Evolutionary conservation across 176 grass and related monocot species (phyloP).

Genomic region (Triticum timopheevii): DNA sequence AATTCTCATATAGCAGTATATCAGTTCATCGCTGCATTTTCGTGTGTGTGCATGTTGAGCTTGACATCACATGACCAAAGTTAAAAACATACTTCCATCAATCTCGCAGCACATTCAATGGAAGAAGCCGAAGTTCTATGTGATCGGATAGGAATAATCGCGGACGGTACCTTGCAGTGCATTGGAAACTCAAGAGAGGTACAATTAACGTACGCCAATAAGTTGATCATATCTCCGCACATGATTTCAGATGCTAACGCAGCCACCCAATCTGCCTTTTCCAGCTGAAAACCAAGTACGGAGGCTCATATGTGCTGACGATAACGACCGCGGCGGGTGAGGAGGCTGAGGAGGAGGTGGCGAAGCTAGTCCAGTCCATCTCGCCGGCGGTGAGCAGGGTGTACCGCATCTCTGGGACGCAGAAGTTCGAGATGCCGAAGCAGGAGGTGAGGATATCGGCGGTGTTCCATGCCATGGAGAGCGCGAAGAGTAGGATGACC

Average conservation of each 20-base stretch:
- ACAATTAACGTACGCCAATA: neutral
- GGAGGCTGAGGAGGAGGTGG: slow-evolving; percentile 30
- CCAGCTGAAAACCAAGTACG: slow-evolving; percentile 54
- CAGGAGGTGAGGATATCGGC: slow-evolving; percentile 31
- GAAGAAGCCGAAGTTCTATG: slow-evolving; percentile 69
- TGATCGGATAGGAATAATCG: slow-evolving; percentile 55
- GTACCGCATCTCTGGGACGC: slow-evolving; percentile 45
- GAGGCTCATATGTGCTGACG: slow-evolving; percentile 43
- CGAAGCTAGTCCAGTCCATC: slow-evolving; percentile 23
- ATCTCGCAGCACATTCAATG: slow-evolving; percentile 69
- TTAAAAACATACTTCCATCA: neutral
- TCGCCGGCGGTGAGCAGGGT: slow-evolving; percentile 19
- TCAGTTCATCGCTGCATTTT: neutral
- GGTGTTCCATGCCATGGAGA: slow-evolving; percentile 42
- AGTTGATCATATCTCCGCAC: neutral
- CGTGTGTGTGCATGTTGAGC: neutral
- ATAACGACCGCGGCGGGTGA: slow-evolving; percentile 13
- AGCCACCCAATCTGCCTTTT: neutral
- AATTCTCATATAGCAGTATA: neutral
- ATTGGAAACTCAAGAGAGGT: slow-evolving; percentile 65
- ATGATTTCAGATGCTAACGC: neutral
- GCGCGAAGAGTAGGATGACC: slow-evolving; percentile 19
- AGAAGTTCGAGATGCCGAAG: slow-evolving; percentile 60
- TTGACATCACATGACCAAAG: neutral
- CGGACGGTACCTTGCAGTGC: slow-evolving; percentile 50